A percentile compares a stretch with the other conserved stretches of the same genome.
phyloP scores from a whole-genome alignment of 768 basidiomycete species.

The Boletales sp. region DNA sequence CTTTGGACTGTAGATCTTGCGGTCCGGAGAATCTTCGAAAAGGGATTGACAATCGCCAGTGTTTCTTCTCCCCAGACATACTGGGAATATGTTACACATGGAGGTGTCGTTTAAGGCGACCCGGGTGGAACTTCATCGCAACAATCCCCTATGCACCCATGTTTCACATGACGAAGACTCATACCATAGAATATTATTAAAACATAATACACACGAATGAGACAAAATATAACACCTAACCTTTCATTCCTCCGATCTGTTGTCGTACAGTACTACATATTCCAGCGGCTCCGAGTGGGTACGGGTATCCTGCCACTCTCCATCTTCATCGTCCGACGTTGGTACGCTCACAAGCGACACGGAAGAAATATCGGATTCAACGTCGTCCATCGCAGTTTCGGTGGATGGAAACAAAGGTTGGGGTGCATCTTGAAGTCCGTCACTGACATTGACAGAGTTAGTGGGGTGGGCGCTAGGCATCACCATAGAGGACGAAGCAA shows the following conservation, averaged over 20 bases:
- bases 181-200: too few species aligned
- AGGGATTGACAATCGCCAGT: conserved; percentile 19
- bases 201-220: conserved; percentile 6
- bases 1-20: conserved; percentile 2
- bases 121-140: not conserved
- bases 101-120: not conserved
- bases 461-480: conserved; percentile 48
- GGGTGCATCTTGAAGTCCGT: conserved; percentile 4
- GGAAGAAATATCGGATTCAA: conserved; percentile 42
- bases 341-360: conserved; percentile 60
- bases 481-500: conserved; percentile 63
- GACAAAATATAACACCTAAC: not conserved
- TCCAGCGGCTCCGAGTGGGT: conserved; percentile 45
- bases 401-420: conserved; percentile 17
- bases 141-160: conserved; percentile 7
- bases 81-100: conserved; percentile 8
- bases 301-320: conserved; percentile 58
- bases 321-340: conserved; percentile 52
- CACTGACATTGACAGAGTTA: conserved; percentile 10
- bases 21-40: conserved; percentile 17
- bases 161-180: conserved; percentile 9
- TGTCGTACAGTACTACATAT: conserved; percentile 73
- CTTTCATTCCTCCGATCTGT: conserved; percentile 47
- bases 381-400: conserved; percentile 38
- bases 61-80: conserved; percentile 28